Evolutionary conservation across 1,139 yeast species (phyloP).

Genomic region (Candida albicans): DNA sequence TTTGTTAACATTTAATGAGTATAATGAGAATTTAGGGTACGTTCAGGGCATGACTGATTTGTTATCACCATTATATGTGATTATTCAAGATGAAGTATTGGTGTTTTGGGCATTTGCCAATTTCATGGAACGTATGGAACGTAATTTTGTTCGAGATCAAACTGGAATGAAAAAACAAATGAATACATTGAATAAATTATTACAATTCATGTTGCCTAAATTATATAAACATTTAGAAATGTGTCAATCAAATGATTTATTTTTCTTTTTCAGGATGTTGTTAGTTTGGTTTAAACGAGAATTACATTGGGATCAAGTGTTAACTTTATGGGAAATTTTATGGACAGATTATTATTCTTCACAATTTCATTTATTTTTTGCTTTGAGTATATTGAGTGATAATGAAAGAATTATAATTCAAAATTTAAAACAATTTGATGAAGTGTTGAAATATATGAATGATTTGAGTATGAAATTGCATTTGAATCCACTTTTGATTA

Average conservation of each 20-base stretch:
- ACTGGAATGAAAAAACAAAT: slow-evolving; percentile 91
- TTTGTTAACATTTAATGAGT: slow-evolving; percentile 80
- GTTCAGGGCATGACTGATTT: slow-evolving; percentile 98
- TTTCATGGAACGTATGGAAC: slow-evolving; percentile 94
- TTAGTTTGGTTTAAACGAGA: slow-evolving; percentile 96
- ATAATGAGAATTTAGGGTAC: slow-evolving; percentile 82
- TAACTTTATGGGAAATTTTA: slow-evolving; percentile 83
- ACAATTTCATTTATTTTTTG: slow-evolving; percentile 85
- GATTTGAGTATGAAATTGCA: slow-evolving; percentile 79
- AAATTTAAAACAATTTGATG: slow-evolving; percentile 78
- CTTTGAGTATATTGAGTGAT: slow-evolving; percentile 83
- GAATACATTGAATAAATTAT: slow-evolving; percentile 75
- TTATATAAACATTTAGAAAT: slow-evolving; percentile 78
- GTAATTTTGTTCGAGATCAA: slow-evolving; percentile 89
- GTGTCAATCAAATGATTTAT: slow-evolving; percentile 86
- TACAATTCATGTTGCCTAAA: slow-evolving; percentile 85
- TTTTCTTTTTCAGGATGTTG: slow-evolving; percentile 92
- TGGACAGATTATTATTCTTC: slow-evolving; percentile 87
- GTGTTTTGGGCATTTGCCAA: slow-evolving; percentile 87
- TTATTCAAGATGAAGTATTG: slow-evolving; percentile 72
- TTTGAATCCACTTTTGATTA: slow-evolving; percentile 67
- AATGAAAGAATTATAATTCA: slow-evolving; percentile 77
- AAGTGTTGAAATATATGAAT: slow-evolving; percentile 88
- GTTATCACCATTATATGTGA: slow-evolving; percentile 80
- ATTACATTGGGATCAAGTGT: slow-evolving; percentile 75